Evolutionary conservation across 495 filamentous ascomycete species (phyloP).

Genomic region (Friedmanniomyces simplex): DNA sequence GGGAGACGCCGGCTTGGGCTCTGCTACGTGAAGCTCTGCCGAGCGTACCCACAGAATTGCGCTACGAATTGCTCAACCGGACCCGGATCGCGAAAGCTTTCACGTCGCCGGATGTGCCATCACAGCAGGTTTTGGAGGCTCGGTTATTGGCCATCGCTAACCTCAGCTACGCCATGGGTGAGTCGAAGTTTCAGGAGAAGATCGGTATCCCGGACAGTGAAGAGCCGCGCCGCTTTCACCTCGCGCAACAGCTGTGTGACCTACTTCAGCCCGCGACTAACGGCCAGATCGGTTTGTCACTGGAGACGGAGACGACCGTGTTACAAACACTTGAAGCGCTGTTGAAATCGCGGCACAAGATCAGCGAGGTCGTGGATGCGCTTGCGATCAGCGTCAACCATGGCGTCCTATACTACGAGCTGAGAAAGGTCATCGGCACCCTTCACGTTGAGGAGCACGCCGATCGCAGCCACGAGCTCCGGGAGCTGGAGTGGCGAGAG

Average conservation of each 20-base stretch:
- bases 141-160: conserved; percentile 85
- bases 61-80: conserved; percentile 80
- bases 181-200: conserved; percentile 69
- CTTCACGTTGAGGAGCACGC: conserved; percentile 47
- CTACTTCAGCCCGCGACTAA: conserved; percentile 68
- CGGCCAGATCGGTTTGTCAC: conserved; percentile 54
- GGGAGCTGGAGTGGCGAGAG: conserved; percentile 79
- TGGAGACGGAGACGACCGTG: conserved; percentile 71
- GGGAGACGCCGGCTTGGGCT: conserved; percentile 51
- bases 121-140: conserved; percentile 68
- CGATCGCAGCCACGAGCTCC: conserved; percentile 39
- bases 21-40: conserved; percentile 52
- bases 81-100: conserved; percentile 74
- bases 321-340: conserved; percentile 72
- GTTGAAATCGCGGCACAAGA: conserved; percentile 62
- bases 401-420: conserved; percentile 86
- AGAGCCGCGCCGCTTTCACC: conserved; percentile 77
- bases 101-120: conserved; percentile 47
- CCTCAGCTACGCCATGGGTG: conserved; percentile 75
- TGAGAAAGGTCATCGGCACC: conserved; percentile 78
- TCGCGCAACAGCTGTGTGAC: conserved; percentile 85
- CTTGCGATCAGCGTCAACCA: conserved; percentile 91
- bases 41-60: conserved; percentile 57
- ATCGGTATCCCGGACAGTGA: conserved; percentile 80
- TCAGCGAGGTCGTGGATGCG: conserved; percentile 71